Conservation (phyloP, 1,139 yeast genomes). For the Taphrina flavorubra region DNA sequence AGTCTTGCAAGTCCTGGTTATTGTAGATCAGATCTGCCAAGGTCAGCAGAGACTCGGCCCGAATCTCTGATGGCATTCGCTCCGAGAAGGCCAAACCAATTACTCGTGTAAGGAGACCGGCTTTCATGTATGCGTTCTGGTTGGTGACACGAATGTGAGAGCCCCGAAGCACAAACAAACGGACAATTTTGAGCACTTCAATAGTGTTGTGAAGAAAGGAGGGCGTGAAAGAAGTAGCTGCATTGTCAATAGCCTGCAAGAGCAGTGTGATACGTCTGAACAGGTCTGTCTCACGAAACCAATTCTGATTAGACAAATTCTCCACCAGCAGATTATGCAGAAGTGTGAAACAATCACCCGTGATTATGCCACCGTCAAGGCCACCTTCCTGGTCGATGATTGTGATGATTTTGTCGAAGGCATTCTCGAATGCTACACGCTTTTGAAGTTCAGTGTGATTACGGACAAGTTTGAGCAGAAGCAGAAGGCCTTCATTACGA, state of each 20-base stretch:
- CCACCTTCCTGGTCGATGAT: conserved; percentile 90
- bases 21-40: conserved; percentile 33
- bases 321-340: conserved; percentile 74
- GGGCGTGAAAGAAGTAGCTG: background rate
- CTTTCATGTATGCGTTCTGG: conserved; percentile 37
- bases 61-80: conserved; percentile 26
- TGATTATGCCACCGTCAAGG: conserved; percentile 78
- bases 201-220: conserved; percentile 7
- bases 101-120: conserved; percentile 30
- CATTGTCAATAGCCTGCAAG: conserved; percentile 52
- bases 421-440: conserved; percentile 90
- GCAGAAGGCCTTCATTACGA: conserved; percentile 56
- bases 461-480: conserved; percentile 81
- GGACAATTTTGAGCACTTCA: conserved; percentile 8
- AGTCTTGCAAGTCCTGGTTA: conserved; percentile 26
- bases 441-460: conserved; percentile 88
- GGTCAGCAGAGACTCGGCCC: conserved; percentile 30
- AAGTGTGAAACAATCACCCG: conserved; percentile 80
- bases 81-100: conserved; percentile 32
- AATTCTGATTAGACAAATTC: conserved; percentile 88
- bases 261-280: conserved; percentile 67
- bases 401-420: conserved; percentile 78
- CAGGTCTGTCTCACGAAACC: conserved; percentile 84
- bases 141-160: conserved; percentile 13
- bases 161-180: conserved; percentile 30